Evolutionary conservation across 1,139 yeast species (phyloP), one percentile per base, ranked within the genome.

Genomic region (Taphrina flavorubra): DNA sequence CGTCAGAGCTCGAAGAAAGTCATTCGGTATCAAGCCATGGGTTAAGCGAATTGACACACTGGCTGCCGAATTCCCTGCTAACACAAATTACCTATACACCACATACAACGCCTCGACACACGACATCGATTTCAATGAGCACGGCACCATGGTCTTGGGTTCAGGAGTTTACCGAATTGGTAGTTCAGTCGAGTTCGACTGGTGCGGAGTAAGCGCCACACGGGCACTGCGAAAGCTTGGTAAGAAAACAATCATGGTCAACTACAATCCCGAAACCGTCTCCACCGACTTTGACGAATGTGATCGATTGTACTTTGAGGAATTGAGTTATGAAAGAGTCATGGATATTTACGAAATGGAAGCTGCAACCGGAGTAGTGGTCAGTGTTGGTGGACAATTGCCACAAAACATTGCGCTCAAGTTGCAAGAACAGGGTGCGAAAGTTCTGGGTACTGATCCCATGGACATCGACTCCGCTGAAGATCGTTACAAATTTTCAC

Each of bases 161-260:
- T 92, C 98, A 13, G 99, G 99, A 82, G 99, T 94, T 68, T 94
- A 94, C 85, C 87, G 99, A 81, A 94, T 94, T 78, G 99, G 99
- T 71, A 92, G 98, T 4, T 92, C 98, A 36, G 99, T 94, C 71
- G 99, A 94, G 81, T 94, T 94, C 76, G 99, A 94, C 81, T 94
- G 99, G 99, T 94, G 99, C 84, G 99, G 98, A 65, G 99, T 94
- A 72, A 86, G 96, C 71, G 89, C 99, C 70, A 97, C 96, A 69
- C 88, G 98, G 78, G 92, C 98, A 59, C 85, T 94, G 76, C 87
- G 99, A 80, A 88, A 86, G 70, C 84, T 88, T 70, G 96, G 96
- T 72, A 87, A 86, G 78, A 90, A 89, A 81, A 94, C 99, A 60
- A 87, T 94, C 73, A 94, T 94, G 99, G 86, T 94, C 77, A 94